A percentile compares a stretch with the other conserved stretches of the same genome.
Evolutionary conservation across 1,139 yeast species (phyloP).

Genomic region (Yamadazyma kanchanaburiensis): DNA sequence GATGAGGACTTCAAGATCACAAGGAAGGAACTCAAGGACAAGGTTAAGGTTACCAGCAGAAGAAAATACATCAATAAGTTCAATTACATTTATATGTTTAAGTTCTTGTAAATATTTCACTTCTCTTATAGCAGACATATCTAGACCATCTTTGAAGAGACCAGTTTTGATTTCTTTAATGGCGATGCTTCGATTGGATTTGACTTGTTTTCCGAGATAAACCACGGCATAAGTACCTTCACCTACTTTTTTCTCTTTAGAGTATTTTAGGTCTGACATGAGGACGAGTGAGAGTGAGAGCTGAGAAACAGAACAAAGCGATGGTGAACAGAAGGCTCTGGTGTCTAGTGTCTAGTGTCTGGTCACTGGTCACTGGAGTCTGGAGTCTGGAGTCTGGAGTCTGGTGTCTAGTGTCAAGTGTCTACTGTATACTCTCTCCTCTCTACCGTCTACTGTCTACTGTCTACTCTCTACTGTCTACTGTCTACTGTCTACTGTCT

Average conservation of each 20-base stretch:
- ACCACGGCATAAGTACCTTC: conserved; percentile 99
- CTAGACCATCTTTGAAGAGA: conserved; percentile 91
- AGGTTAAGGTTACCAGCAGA: conserved; percentile 70
- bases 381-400: too few species aligned
- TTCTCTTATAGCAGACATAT: conserved; percentile 96
- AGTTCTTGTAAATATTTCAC: conserved; percentile 90
- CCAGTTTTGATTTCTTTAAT: conserved; percentile 95
- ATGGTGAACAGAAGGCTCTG: too few species aligned
- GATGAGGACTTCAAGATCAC: conserved; percentile 86
- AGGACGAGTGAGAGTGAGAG: too few species aligned
- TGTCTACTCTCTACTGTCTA: too few species aligned
- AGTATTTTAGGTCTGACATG: conserved; percentile 18
- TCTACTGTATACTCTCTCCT: too few species aligned
- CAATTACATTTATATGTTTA: conserved; percentile 80
- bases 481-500: too few species aligned
- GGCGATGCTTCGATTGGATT: conserved; percentile 67
- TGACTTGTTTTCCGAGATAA: conserved; percentile 68
- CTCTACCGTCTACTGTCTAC: too few species aligned
- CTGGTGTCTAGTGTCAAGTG: too few species aligned
- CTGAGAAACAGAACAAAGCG: too few species aligned
- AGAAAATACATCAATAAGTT: conserved; percentile 81
- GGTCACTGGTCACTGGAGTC: too few species aligned
- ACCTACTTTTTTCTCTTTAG: conserved; percentile 82
- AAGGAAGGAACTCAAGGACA: conserved; percentile 87
- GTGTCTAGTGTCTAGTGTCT: too few species aligned